Evolutionary conservation across 495 filamentous ascomycete species (phyloP).

Genomic region (Choiromyces venosus): DNA sequence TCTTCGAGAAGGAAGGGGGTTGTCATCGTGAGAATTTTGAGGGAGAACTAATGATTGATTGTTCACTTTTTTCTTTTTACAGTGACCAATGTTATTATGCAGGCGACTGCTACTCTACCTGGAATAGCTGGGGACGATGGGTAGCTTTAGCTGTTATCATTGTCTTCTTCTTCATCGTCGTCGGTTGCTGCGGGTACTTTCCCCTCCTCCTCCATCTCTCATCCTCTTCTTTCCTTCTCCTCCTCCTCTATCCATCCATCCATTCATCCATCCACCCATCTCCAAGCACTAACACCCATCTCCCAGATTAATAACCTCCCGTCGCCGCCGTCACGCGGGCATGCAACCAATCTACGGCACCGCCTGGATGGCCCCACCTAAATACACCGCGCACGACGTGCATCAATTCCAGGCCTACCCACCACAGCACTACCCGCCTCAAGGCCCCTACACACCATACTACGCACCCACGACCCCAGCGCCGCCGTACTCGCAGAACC

Average conservation of each 20-base stretch:
- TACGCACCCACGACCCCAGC: slow-evolving; percentile 24
- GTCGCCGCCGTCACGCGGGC: slow-evolving; percentile 30
- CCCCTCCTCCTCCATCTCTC: neutral
- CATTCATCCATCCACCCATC: too few species aligned
- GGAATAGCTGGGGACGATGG: slow-evolving; percentile 42
- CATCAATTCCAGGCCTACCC: slow-evolving; percentile 15
- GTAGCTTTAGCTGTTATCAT: slow-evolving; percentile 46
- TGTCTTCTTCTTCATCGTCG: slow-evolving; percentile 27
- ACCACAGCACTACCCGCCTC: slow-evolving; percentile 15
- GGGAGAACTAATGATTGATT: neutral
- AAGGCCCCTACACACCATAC: slow-evolving; percentile 18
- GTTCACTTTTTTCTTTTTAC: neutral
- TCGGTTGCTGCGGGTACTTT: slow-evolving; percentile 25
- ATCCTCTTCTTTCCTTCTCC: neutral
- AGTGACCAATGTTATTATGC: neutral
- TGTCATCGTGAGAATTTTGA: neutral
- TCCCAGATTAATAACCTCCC: slow-evolving; percentile 21
- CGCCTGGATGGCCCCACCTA: slow-evolving; percentile 34
- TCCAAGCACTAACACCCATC: neutral
- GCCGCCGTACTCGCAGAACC: slow-evolving; percentile 30
- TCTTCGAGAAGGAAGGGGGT: too few species aligned
- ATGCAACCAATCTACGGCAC: slow-evolving; percentile 32
- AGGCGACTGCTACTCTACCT: slow-evolving; percentile 35
- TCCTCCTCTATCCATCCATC: neutral
- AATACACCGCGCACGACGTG: slow-evolving; percentile 6